Conservation (phyloP, 768 basidiomycete species). For the Leccinellum luteum region DNA sequence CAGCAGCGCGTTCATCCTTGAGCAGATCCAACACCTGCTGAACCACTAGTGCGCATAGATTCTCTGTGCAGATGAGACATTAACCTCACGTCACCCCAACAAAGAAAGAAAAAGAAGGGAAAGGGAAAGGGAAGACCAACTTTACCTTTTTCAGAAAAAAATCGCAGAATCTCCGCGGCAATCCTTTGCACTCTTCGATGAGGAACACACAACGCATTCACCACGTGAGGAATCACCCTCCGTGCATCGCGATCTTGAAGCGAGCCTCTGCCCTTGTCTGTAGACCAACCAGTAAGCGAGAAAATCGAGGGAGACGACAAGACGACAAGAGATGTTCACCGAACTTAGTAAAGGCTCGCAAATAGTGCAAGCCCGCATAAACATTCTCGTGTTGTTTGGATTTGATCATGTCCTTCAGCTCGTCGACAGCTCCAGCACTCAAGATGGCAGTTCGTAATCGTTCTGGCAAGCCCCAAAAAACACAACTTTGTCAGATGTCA, state of each 20-base stretch:
- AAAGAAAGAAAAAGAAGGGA: neutral
- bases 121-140: no score
- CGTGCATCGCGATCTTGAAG: slow-evolving; percentile 1
- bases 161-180: slow-evolving; percentile 11
- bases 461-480: slow-evolving; percentile 6
- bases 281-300: neutral
- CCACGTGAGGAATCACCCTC: slow-evolving; percentile 10
- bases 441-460: slow-evolving; percentile 16
- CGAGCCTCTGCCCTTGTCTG: slow-evolving; percentile 6
- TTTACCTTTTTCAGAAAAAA: slow-evolving; percentile 17
- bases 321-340: slow-evolving; percentile 5
- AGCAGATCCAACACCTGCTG: slow-evolving; percentile 15
- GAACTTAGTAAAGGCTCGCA: slow-evolving; percentile 18
- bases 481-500: neutral
- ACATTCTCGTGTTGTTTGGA: slow-evolving; percentile 1
- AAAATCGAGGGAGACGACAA: neutral
- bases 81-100: neutral
- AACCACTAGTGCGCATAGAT: slow-evolving; percentile 10
- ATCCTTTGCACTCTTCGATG: slow-evolving; percentile 16
- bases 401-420: slow-evolving; percentile 15
- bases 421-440: slow-evolving; percentile 10
- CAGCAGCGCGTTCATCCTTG: slow-evolving; percentile 14
- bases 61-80: slow-evolving; percentile 2
- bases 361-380: slow-evolving; percentile 24
- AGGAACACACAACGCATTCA: slow-evolving; percentile 15